Evolutionary conservation across 1,139 yeast species (phyloP).

Genomic region (Yamadazyma songkhlaensis): DNA sequence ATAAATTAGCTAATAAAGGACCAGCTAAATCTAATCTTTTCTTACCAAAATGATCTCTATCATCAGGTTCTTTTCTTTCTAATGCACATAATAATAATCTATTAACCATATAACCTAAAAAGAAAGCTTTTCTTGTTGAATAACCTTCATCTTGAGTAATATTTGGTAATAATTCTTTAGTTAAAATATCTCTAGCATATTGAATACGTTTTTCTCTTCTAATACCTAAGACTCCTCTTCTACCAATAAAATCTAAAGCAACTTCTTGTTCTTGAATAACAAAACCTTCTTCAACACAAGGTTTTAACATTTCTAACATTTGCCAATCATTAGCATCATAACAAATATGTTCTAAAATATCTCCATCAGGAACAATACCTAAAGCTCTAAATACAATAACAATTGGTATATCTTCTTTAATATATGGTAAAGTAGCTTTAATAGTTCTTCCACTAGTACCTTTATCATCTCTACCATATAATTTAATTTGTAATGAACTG

Average conservation of each 20-base stretch:
- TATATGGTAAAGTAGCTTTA: conserved; percentile 93
- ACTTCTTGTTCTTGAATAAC: conserved; percentile 98
- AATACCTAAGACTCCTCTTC: conserved; percentile 96
- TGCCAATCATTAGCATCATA: conserved; percentile 99
- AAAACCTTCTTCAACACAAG: conserved; percentile 98
- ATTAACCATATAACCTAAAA: conserved; percentile 96
- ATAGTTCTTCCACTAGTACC: conserved; percentile 78
- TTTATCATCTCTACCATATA: conserved; percentile 79
- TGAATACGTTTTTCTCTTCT: conserved; percentile 97
- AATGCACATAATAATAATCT: conserved; percentile 90
- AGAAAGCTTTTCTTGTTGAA: conserved; percentile 94
- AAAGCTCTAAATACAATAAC: conserved; percentile 96
- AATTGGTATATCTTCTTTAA: conserved; percentile 94
- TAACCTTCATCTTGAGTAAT: conserved; percentile 97
- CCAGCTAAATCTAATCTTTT: conserved; percentile 98
- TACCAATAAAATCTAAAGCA: conserved; percentile 95
- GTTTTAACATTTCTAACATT: conserved; percentile 98
- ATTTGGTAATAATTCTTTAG: conserved; percentile 94
- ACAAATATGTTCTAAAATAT: conserved; percentile 95
- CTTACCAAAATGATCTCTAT: conserved; percentile 98
- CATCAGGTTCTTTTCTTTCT: conserved; percentile 97
- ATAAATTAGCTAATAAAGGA: conserved; percentile 90
- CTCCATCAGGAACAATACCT: conserved; percentile 99
- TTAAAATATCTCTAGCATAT: conserved; percentile 93
- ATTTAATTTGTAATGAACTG: conserved; percentile 89